phyloP scores from a whole-genome alignment of 192 early-diverging fungal species.

The Linnemannia zychae region DNA sequence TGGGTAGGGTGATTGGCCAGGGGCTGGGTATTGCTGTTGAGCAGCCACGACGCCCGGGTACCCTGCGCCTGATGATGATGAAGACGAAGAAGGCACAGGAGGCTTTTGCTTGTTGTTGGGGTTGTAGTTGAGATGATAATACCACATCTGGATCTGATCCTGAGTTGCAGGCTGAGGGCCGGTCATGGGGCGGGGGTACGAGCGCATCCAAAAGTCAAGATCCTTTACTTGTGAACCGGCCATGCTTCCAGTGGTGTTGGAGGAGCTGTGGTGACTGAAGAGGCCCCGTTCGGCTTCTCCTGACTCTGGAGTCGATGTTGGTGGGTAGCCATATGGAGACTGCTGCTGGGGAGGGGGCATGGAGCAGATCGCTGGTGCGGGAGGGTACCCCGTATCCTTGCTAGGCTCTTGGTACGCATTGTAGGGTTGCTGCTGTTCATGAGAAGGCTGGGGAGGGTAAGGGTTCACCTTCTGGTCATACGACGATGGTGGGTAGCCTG shows the following conservation, averaged over 20 bases:
- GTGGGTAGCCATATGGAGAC: conserved; percentile 8
- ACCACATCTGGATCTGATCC: conserved; percentile 24
- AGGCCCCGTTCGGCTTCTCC: neutral
- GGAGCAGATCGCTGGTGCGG: neutral
- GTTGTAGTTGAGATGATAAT: conserved; percentile 37
- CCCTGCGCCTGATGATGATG: neutral
- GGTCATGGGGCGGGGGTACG: conserved; percentile 26
- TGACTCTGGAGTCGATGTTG: neutral
- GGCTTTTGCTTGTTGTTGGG: conserved; percentile 33
- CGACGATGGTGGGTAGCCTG: conserved; percentile 15
- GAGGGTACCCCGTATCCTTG: conserved; percentile 11
- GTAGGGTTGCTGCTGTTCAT: conserved; percentile 14
- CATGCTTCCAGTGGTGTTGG: neutral
- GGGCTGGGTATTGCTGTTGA: conserved; percentile 14
- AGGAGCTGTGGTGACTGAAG: too few species aligned
- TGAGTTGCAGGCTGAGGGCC: conserved; percentile 3
- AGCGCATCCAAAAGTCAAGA: conserved; percentile 29
- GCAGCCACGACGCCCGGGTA: conserved; percentile 7
- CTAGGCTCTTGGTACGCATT: conserved; percentile 19
- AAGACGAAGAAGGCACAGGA: neutral
- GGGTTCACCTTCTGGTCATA: conserved; percentile 6
- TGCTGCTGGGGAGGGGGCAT: neutral
- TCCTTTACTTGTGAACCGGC: conserved; percentile 10
- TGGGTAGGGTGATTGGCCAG: neutral
- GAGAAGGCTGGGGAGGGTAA: neutral